phyloP scores from a whole-genome alignment of 140 eudicot genomes.

The Stevia rebaudiana region DNA sequence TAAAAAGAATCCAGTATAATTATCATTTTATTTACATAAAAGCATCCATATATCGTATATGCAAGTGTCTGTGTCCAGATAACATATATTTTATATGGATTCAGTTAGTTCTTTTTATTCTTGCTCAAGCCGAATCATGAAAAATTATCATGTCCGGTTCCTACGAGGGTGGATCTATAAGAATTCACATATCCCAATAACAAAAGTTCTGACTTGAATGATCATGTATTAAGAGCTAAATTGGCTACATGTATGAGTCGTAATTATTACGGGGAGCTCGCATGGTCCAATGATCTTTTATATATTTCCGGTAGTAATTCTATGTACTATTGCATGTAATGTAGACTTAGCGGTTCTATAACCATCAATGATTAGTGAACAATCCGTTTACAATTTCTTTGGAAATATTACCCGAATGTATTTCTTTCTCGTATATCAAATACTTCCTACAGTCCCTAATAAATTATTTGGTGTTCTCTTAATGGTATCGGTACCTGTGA shows the following conservation, averaged over 20 bases:
- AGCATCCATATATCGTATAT: background rate
- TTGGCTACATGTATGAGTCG: background rate
- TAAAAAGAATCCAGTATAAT: no score
- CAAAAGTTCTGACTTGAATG: background rate
- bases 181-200: no score
- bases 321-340: slow-evolving; percentile 10
- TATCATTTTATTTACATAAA: background rate
- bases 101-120: no score
- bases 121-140: no score
- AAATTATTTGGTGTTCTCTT: background rate
- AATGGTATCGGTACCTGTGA: background rate
- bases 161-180: no score
- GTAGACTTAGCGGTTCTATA: slow-evolving; percentile 5
- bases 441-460: background rate
- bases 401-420: slow-evolving; percentile 17
- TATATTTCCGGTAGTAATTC: background rate
- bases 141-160: no score
- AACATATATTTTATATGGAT: background rate
- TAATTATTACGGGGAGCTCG: background rate
- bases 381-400: slow-evolving; percentile 11
- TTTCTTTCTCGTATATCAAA: slow-evolving; percentile 7
- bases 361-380: slow-evolving; percentile 16
- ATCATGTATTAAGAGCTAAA: background rate
- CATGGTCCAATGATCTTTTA: background rate
- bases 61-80: background rate